Conservation (phyloP, 2,329 filamentous ascomycete species). For the Fusarium sp. region DNA sequence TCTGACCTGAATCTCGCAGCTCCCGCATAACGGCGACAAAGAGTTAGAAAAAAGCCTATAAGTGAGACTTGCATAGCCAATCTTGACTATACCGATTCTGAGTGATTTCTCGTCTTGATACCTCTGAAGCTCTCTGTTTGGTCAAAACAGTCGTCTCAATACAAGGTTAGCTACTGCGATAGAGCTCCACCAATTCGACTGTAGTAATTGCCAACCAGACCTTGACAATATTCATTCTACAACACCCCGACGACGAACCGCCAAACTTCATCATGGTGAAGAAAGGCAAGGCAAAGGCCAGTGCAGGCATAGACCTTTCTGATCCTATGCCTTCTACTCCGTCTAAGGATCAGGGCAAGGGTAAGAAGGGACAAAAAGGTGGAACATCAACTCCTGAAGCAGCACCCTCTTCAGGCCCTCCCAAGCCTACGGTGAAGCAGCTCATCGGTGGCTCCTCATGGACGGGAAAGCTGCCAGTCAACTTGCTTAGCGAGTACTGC, state of each 20-base stretch:
- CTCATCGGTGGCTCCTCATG: constrained; percentile 95
- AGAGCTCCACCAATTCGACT: constrained; percentile 33
- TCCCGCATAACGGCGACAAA: too few relatives aligned
- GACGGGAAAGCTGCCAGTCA: constrained; percentile 97
- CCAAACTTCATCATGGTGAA: constrained; percentile 61
- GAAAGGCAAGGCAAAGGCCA: constrained; percentile 68
- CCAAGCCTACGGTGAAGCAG: constrained; percentile 78
- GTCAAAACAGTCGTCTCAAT: not conserved
- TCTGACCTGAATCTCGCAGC: too few relatives aligned
- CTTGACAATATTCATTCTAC: constrained; percentile 27
- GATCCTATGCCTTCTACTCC: constrained; percentile 55
- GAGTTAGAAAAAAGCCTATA: too few relatives aligned
- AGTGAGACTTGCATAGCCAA: too few relatives aligned
- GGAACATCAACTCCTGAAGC: constrained; percentile 50
- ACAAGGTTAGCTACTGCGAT: constrained; percentile 5
- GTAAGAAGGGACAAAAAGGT: constrained; percentile 58
- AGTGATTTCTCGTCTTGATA: too few relatives aligned
- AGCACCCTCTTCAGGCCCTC: constrained; percentile 59
- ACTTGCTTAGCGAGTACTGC: constrained; percentile 93
- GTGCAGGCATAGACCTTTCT: constrained; percentile 38
- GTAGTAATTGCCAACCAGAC: constrained; percentile 6
- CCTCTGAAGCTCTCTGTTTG: not conserved
- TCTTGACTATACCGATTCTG: too few relatives aligned
- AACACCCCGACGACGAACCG: constrained; percentile 16
- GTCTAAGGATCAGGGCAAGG: constrained; percentile 62